phyloP scores from a whole-genome alignment of 768 basidiomycete genomes.

The Ramaria sp. region DNA sequence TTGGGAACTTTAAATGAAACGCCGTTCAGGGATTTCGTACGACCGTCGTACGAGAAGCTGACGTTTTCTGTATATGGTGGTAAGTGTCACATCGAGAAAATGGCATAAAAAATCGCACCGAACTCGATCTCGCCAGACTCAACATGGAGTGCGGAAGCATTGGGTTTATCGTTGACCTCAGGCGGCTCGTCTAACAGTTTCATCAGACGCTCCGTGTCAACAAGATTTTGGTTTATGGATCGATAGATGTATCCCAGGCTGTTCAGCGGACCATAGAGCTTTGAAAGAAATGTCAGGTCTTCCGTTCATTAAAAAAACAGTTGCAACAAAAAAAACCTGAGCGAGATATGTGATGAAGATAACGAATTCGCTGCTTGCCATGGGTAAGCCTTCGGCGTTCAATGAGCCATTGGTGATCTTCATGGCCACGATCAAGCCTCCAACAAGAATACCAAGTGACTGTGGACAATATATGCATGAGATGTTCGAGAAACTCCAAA shows the following conservation, averaged over 20 bases:
- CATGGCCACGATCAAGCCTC: constrained; percentile 67
- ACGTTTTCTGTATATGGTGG: constrained; percentile 53
- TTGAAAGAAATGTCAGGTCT: constrained; percentile 8
- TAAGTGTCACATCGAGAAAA: not conserved
- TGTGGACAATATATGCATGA: constrained; percentile 19
- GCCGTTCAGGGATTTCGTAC: constrained; percentile 56
- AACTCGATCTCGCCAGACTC: constrained; percentile 79
- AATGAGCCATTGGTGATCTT: constrained; percentile 48
- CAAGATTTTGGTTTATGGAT: constrained; percentile 60
- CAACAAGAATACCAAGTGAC: constrained; percentile 72
- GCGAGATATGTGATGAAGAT: constrained; percentile 75
- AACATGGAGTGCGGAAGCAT: constrained; percentile 63
- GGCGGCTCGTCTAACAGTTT: constrained; percentile 71
- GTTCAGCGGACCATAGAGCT: constrained; percentile 68
- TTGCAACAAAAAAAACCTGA: constrained; percentile 31
- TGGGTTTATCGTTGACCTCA: constrained; percentile 74
- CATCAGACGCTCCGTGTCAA: constrained; percentile 79
- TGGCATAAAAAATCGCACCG: constrained; percentile 33
- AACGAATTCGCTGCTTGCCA: constrained; percentile 46
- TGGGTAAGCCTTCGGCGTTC: constrained; percentile 19
- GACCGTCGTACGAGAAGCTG: constrained; percentile 72
- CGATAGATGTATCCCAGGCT: constrained; percentile 75
- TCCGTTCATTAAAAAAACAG: not conserved
- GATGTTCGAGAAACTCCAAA: not conserved
- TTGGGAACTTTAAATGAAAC: constrained; percentile 86